Evolutionary conservation across 1,139 yeast species (phyloP).

Genomic region (Yamadazyma spencermartinsiae): DNA sequence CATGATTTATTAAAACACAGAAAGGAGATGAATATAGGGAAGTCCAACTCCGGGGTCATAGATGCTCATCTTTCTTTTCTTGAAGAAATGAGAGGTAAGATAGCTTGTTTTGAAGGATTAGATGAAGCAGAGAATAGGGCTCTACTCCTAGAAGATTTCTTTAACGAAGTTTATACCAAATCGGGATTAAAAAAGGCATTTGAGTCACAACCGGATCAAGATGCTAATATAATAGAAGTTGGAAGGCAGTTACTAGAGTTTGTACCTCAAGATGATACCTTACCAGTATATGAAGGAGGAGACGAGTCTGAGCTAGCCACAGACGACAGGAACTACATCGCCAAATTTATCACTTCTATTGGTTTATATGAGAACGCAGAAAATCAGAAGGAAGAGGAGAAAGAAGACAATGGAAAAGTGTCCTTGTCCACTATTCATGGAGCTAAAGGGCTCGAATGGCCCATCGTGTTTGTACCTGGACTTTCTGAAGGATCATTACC

Average conservation of each 20-base stretch:
- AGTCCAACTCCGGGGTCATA: constrained; percentile 15
- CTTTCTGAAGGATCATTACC: constrained; percentile 64
- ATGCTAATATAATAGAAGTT: constrained; percentile 46
- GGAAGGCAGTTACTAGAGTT: constrained; percentile 41
- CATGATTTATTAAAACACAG: constrained; percentile 3
- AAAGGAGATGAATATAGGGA: neutral
- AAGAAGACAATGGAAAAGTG: constrained; percentile 26
- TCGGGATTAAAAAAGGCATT: constrained; percentile 37
- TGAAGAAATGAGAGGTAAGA: constrained; percentile 23
- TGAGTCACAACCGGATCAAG: constrained; percentile 22
- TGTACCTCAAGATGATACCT: constrained; percentile 52
- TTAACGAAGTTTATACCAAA: constrained; percentile 24
- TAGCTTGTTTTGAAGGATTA: constrained; percentile 8
- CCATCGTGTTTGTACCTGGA: constrained; percentile 80
- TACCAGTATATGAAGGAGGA: constrained; percentile 26
- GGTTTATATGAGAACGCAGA: constrained; percentile 49
- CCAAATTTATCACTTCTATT: constrained; percentile 58
- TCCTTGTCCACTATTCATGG: constrained; percentile 80
- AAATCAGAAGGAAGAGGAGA: constrained; percentile 16
- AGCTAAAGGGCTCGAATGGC: constrained; percentile 95
- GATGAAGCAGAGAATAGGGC: constrained; percentile 8
- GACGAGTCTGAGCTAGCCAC: constrained; percentile 17
- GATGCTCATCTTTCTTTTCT: constrained; percentile 31
- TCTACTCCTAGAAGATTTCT: constrained; percentile 18
- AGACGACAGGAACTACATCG: constrained; percentile 35